Evolutionary conservation across 371 early-diverging fungal genomes (phyloP), one percentile per base, ranked within the genome.

Genomic region (Rhizopus microsporus): DNA sequence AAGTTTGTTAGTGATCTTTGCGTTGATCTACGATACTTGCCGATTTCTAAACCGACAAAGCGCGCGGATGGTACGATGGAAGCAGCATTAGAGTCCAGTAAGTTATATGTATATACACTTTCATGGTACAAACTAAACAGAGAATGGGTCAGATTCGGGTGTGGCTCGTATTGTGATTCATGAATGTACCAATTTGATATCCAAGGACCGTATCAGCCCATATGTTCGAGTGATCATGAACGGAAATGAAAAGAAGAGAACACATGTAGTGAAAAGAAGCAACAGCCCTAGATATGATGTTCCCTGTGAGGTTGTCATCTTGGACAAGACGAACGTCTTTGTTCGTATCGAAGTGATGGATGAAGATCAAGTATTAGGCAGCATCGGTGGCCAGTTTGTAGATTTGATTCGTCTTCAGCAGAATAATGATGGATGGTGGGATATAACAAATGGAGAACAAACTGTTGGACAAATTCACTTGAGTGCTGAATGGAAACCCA

Each of bases 31-130:
- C 71, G 77, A 17, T 87, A 87, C 52, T 71, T 81, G 51, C 88
- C 86, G 4, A 85, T 87, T 13, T 80, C 83, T 38, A 79, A 78
- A 31, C 81, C 85, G 33, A 70, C 65, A 10, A 77, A 64, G 13
- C 60, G 63, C 35, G 74, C 68, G 0, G 77, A 74, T 56, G 78
- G 80, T 31, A 73, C 68, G 0, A 44, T 75, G 23, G 78, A 83
- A 42, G 72, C 78, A 16, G 73, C 79, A 7, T 68, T 75, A 8
- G 86, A 85, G 56, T 86, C 88, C 3, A 85, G 83, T 75, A 81
- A 61, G 71, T 65, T 10, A 30, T 12, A 31, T 12, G 13, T 5
- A 51, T 30, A 2, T 13, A 6, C 5, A 10, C 32, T 7, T 15
- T 30, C 12, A 54, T 34, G 31, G 8, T 12, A 10, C 29, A 5